Evolutionary conservation across 306 rosid genomes (phyloP).

Genomic region (Sindora glabra): DNA sequence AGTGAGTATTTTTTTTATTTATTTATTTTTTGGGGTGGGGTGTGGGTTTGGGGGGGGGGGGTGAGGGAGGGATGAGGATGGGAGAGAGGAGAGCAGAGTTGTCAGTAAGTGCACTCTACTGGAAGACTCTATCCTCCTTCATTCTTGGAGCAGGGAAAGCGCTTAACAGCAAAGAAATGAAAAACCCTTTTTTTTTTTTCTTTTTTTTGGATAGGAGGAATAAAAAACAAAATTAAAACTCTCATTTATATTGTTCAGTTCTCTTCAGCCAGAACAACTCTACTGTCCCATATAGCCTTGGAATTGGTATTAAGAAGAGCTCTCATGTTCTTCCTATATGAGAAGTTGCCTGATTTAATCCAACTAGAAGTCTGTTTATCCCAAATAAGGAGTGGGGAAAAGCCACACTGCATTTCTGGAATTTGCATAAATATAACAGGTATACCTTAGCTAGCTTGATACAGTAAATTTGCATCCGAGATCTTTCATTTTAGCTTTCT

Average conservation of each 20-base stretch:
- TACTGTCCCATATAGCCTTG: not conserved
- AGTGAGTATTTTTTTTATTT: too few relatives aligned
- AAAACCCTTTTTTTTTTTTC: too few relatives aligned
- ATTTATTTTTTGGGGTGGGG: too few relatives aligned
- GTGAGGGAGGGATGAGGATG: too few relatives aligned
- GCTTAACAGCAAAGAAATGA: too few relatives aligned
- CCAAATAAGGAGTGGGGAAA: not conserved
- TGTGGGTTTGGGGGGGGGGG: too few relatives aligned
- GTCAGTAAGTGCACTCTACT: not conserved
- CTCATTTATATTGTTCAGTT: not conserved
- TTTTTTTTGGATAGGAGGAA: too few relatives aligned
- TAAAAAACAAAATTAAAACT: not conserved
- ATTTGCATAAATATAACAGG: not conserved
- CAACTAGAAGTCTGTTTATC: not conserved
- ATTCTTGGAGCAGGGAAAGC: not conserved
- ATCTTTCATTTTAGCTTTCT: too few relatives aligned
- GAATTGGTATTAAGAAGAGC: not conserved
- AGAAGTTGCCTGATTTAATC: not conserved
- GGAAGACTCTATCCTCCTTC: not conserved
- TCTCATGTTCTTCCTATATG: too few relatives aligned
- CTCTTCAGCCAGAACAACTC: not conserved
- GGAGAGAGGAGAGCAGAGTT: too few relatives aligned
- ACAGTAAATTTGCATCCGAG: not conserved
- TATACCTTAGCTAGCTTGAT: not conserved
- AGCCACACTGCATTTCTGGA: not conserved